These are phyloP conservation scores for Cladorrhinum sp. DNA, from an alignment of 2,329 filamentous ascomycete species.

Conservation along the genomic window DNA sequence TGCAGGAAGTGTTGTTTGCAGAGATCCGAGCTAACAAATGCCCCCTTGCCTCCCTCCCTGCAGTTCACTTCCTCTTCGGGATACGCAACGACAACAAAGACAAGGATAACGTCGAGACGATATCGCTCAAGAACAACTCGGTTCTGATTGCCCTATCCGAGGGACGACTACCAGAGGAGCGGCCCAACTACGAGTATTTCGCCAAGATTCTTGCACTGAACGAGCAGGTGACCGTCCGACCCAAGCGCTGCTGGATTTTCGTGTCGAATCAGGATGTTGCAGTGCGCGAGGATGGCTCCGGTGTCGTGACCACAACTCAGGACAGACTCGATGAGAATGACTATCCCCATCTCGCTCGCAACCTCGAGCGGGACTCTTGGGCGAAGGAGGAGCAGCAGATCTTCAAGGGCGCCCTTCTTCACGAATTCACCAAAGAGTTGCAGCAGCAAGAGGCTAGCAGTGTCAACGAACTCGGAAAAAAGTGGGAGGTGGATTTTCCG, in stretches of 20 bases:
- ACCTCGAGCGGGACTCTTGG: slow-evolving; percentile 50
- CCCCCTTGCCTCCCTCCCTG: slow-evolving; percentile 15
- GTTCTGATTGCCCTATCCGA: slow-evolving; percentile 61
- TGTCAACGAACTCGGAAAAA: slow-evolving; percentile 49
- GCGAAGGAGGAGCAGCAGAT: slow-evolving; percentile 43
- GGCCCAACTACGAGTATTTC: slow-evolving; percentile 62
- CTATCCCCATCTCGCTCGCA: slow-evolving; percentile 57
- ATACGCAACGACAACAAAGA: slow-evolving; percentile 55
- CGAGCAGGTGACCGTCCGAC: slow-evolving; percentile 51
- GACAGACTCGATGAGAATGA: slow-evolving; percentile 42
- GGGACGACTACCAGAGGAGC: slow-evolving; percentile 54
- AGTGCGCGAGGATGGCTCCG: slow-evolving; percentile 46
- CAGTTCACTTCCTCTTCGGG: slow-evolving; percentile 60
- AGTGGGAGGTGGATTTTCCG: slow-evolving; percentile 59
- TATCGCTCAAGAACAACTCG: slow-evolving; percentile 62
- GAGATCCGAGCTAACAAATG: slow-evolving; percentile 21
- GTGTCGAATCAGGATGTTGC: slow-evolving; percentile 50
- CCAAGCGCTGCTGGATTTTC: slow-evolving; percentile 60
- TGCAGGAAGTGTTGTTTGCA: slow-evolving; percentile 1
- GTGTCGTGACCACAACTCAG: slow-evolving; percentile 42
- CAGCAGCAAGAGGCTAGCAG: slow-evolving; percentile 56
- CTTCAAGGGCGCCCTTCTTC: slow-evolving; percentile 50
- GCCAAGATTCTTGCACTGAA: slow-evolving; percentile 54
- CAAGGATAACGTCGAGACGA: slow-evolving; percentile 43
- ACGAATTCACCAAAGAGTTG: slow-evolving; percentile 56